Conservation (phyloP, 305 asterid genomes). For the Fraxinus ornus region DNA sequence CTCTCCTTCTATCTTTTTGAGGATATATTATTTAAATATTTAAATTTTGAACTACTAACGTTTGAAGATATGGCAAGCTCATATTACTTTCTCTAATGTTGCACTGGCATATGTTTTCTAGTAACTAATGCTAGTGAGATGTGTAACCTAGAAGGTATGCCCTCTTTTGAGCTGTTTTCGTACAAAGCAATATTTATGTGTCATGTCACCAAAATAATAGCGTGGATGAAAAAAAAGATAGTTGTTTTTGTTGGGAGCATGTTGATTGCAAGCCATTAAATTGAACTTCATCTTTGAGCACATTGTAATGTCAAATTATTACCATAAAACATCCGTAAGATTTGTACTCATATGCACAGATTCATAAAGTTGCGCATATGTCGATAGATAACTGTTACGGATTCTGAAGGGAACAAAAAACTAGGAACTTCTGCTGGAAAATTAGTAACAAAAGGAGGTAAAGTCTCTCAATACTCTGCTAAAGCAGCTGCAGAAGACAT, state of each 20-base stretch:
- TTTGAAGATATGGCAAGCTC: neutral
- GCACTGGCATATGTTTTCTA: too few relatives aligned
- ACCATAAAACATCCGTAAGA: neutral
- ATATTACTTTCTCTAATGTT: too few relatives aligned
- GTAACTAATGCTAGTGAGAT: too few relatives aligned
- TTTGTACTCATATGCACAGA: neutral
- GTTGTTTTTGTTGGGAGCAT: neutral
- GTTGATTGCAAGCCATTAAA: neutral
- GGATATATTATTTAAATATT: neutral
- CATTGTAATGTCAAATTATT: neutral
- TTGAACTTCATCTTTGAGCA: neutral
- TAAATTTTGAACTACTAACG: neutral
- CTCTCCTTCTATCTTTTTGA: neutral
- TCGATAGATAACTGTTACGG: slow-evolving; percentile 49
- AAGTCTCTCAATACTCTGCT: slow-evolving; percentile 55
- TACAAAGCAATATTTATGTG: neutral
- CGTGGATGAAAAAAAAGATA: neutral
- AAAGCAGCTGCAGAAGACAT: slow-evolving; percentile 84
- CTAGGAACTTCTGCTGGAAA: slow-evolving; percentile 65
- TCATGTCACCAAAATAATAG: neutral
- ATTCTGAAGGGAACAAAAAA: slow-evolving; percentile 72
- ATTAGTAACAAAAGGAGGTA: slow-evolving; percentile 62
- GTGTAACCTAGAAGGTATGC: too few relatives aligned
- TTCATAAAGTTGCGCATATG: neutral
- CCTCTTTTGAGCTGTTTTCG: neutral